These are phyloP conservation scores for Aquilaria agallochum DNA, from an alignment of 441 rosid genomes.

Conservation along the genomic window DNA sequence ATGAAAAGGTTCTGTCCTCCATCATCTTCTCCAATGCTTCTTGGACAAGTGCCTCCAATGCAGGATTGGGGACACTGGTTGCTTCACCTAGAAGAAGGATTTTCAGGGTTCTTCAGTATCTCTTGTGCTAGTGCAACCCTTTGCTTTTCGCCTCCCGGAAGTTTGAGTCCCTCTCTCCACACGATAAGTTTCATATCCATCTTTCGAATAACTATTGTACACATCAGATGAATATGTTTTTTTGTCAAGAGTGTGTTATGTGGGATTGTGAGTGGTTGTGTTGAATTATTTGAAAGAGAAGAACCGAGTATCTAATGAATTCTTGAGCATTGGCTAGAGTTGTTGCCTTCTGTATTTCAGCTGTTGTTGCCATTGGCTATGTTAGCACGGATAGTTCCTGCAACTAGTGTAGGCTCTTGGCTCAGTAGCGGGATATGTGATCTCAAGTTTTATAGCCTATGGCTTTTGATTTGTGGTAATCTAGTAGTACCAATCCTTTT, in stretches of 20 bases:
- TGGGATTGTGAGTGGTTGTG: background rate
- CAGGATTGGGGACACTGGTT: conserved; percentile 63
- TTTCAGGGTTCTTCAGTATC: conserved; percentile 41
- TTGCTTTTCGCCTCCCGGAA: conserved; percentile 71
- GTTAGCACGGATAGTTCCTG: conserved; percentile 53
- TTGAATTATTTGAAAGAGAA: background rate
- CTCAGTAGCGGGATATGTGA: conserved; percentile 59
- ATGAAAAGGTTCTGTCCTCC: conserved; percentile 74
- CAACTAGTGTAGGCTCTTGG: conserved; percentile 60
- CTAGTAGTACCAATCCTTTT: conserved; percentile 37
- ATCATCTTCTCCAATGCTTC: conserved; percentile 66
- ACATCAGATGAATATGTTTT: conserved; percentile 3
- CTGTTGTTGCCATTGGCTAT: conserved; percentile 14
- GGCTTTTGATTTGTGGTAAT: conserved; percentile 26
- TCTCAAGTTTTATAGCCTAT: conserved; percentile 39
- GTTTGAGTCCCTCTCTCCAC: conserved; percentile 62
- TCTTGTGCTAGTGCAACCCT: conserved; percentile 66
- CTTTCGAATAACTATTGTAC: background rate
- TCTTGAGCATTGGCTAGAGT: conserved; percentile 66
- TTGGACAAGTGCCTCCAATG: conserved; percentile 55
- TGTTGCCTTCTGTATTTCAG: conserved; percentile 48
- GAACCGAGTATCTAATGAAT: conserved; percentile 35
- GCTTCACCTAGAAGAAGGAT: conserved; percentile 60
- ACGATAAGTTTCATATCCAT: conserved; percentile 56
- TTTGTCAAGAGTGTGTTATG: background rate